Evolutionary conservation across 371 early-diverging fungal species (phyloP), one percentile per base, ranked within the genome.

Genomic region (Mortierella sp.): DNA sequence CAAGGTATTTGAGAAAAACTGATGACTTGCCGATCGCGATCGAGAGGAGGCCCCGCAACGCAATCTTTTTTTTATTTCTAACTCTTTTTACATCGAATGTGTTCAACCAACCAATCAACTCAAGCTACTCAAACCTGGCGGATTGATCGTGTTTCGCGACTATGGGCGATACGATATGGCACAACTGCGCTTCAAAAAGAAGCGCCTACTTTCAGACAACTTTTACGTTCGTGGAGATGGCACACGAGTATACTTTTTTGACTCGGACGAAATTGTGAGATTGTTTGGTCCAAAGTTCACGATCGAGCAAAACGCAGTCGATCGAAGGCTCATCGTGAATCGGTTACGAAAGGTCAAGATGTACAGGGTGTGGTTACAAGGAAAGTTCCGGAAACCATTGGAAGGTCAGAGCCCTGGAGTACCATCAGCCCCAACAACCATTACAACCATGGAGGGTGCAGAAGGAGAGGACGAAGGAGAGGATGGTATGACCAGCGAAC

Each of bases 291-390:
- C 66, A 17, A 45, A 56, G 48, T 92, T 94, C 67, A 76, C 77
- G 48, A 80, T 96, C 25, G 88, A 92, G 63, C 95, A 98, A 66
- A 96, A 94, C 67, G 96, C 90, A 4, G 90, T 95, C 1, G 99
- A 99, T 63, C 86, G 95, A 39, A 81, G 99, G n/a, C 82, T 99
- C 58, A 84, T 99, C 21, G 95, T 99, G 28, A 99, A 99, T 82
- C 85, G 99, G 39, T 83, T 90, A 68, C 82, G 90, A 14, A 91
- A 96, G 79, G 81, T 98, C 34, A 97, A 98, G 79, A 99, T 99
- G 99, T 95, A 97, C 73, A 87, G 99, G 4, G 90, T 93, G 4
- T 99, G 98, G 99, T 78, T 99, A 21, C 99, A 99, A 77, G 94
- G 93, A 60, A 97, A 96, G 81, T 95, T 98, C 79, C 81, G 90